Percentiles rank a stretch among this genome's conserved stretches.
phyloP scores from a whole-genome alignment of 768 basidiomycete genomes.

The Punctularia strigosozonata region DNA sequence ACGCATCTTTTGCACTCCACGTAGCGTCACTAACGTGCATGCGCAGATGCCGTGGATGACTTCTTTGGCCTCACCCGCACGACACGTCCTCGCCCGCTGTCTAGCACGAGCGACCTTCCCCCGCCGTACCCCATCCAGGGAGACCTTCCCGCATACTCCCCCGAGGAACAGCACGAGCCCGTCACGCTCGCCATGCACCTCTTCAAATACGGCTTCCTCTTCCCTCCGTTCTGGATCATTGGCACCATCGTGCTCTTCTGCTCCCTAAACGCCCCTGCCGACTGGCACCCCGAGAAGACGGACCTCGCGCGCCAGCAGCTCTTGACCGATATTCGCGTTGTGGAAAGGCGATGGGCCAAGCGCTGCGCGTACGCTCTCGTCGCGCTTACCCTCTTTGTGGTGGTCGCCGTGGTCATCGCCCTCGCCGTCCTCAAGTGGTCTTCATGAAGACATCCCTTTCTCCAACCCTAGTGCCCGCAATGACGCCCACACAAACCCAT shows the following conservation, averaged over 20 bases:
- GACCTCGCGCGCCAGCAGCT: conserved; percentile 21
- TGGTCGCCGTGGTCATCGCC: conserved; percentile 5
- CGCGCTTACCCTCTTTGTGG: conserved; percentile 9
- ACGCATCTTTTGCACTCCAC: too few relatives aligned
- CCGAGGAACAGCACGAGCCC: conserved; percentile 20
- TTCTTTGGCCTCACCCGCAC: too few relatives aligned
- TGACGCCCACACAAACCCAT: too few relatives aligned
- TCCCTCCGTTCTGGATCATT: conserved; percentile 37
- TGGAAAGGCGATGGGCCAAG: conserved; percentile 30
- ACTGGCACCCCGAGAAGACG: conserved; percentile 25
- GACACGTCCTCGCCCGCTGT: too few relatives aligned
- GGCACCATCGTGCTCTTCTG: conserved; percentile 27
- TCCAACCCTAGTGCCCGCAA: too few relatives aligned
- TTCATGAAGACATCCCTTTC: too few relatives aligned
- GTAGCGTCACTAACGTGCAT: too few relatives aligned
- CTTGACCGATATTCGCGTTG: conserved; percentile 19
- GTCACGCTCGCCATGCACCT: conserved; percentile 33
- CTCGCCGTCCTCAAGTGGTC: too few relatives aligned
- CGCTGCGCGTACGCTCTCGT: conserved; percentile 21
- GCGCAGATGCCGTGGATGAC: too few relatives aligned
- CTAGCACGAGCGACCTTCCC: too few relatives aligned
- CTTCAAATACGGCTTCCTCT: conserved; percentile 39
- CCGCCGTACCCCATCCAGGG: too few relatives aligned
- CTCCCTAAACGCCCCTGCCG: conserved; percentile 25
- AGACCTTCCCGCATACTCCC: conserved; percentile 23